Percentiles rank a stretch among this genome's conserved stretches.
Evolutionary conservation across 257 asterid genomes (phyloP).

Genomic region (Salvia miltiorrhiza): DNA sequence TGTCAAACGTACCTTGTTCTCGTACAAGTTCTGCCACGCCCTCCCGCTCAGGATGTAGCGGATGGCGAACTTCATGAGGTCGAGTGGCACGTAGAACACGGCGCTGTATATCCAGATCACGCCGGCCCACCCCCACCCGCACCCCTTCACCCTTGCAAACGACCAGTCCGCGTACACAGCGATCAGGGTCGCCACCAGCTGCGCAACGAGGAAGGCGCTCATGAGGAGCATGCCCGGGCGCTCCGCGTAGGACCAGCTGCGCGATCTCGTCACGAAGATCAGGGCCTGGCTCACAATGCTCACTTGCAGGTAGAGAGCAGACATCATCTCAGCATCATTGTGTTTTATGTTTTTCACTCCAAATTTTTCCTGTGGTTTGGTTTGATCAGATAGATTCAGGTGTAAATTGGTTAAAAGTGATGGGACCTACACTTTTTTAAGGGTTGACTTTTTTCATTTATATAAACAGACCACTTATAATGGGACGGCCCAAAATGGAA

Average conservation of each 20-base stretch:
- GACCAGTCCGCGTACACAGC: constrained; percentile 95
- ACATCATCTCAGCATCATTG: constrained; percentile 62
- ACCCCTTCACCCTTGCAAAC: constrained; percentile 80
- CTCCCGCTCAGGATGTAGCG: constrained; percentile 82
- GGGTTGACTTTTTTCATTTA: too few relatives aligned
- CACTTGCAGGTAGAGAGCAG: constrained; percentile 91
- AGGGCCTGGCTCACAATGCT: constrained; percentile 96
- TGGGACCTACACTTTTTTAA: too few relatives aligned
- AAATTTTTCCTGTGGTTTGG: constrained; percentile 50
- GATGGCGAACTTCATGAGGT: constrained; percentile 60
- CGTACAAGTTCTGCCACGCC: constrained; percentile 82
- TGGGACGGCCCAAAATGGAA: too few relatives aligned
- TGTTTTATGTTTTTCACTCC: constrained; percentile 51
- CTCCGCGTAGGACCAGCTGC: constrained; percentile 77
- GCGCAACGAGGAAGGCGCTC: constrained; percentile 70
- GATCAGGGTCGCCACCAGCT: constrained; percentile 78
- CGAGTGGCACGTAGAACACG: constrained; percentile 78
- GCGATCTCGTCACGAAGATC: constrained; percentile 82
- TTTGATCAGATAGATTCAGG: background rate
- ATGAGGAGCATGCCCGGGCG: constrained; percentile 77
- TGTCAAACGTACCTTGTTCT: constrained; percentile 95
- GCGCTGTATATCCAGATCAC: constrained; percentile 77
- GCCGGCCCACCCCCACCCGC: constrained; percentile 99
- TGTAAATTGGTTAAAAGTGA: too few relatives aligned
- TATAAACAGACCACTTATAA: too few relatives aligned